Evolutionary conservation across 1,139 yeast genomes (phyloP), one percentile per base, ranked within the genome.

Genomic region (Meyerozyma guilliermondii): DNA sequence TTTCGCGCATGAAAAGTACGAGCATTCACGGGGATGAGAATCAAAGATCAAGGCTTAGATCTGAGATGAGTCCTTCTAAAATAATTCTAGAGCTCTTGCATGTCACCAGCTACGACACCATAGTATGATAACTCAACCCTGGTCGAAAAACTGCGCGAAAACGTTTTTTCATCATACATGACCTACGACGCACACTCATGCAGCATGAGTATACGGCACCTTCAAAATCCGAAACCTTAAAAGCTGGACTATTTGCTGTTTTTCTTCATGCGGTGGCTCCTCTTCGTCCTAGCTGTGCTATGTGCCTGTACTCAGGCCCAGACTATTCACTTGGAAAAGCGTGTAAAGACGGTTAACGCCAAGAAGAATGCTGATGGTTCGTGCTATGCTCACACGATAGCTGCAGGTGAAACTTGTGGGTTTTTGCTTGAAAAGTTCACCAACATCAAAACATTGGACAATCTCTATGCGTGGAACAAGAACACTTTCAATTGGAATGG

Each of bases 401-500:
- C 41, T 6, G 9, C 23, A n/a, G 41, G 41, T 11, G 41, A 39
- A 17, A 16, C 17, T n/a, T 39, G 41, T 17, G 22, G 31, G 9
- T 39, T 23, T 23, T 34, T 39, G 23, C 20, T 14, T 8, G 13
- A 11, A 14, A 39, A 39, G 30, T 39, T 39, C 18, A 13, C 39
- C 23, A 22, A 33, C 38, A 39, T 37, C 18, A 14, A 14, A 23
- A 30, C 30, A 23, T 18, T 47, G 46, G 30, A 22, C 13, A 43
- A 51, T 10, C 43, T 51, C 10, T 41, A 42, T 22, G 33, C 16
- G 13, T 52, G 35, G 34, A 51, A 50, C 41, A 36, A 40, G 20
- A 46, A 53, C n/a, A 52, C 52, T 18, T 51, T 43, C 38, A 45
- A 43, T 14, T 53, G 56, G 56, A 30, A 29, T 34, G 53, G 55